A percentile compares a stretch with the other conserved stretches of the same genome.
Conservation (phyloP, 352 stramenopile genomes). For the Thraustotheca clavata region DNA sequence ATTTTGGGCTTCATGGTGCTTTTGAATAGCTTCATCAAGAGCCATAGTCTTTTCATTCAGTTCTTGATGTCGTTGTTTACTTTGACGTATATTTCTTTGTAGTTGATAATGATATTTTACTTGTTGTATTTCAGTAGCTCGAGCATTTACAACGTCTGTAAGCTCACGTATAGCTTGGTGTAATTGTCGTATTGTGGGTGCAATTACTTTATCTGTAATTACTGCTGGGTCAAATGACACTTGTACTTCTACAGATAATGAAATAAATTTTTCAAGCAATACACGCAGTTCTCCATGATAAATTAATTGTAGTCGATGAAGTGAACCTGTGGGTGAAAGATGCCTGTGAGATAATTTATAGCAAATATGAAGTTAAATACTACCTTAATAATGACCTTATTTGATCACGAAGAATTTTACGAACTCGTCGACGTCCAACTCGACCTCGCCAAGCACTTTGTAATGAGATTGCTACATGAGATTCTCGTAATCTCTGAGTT, state of each 20-base stretch:
- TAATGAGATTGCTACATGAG: conserved; percentile 27
- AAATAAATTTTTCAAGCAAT: conserved; percentile 41
- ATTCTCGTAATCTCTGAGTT: conserved; percentile 15
- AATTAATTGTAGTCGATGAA: conserved; percentile 46
- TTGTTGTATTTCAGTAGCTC: conserved; percentile 26
- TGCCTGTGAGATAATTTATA: not conserved
- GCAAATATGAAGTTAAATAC: not conserved
- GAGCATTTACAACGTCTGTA: conserved; percentile 19
- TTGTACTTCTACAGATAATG: conserved; percentile 46
- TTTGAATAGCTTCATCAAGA: conserved; percentile 25
- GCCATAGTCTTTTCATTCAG: conserved; percentile 25
- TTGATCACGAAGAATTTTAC: conserved; percentile 33
- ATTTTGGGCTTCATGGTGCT: conserved; percentile 30
- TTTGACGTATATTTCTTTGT: conserved; percentile 20
- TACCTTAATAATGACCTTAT: conserved; percentile 35
- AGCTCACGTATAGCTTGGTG: conserved; percentile 43
- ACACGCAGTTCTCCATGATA: conserved; percentile 27
- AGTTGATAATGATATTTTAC: conserved; percentile 28
- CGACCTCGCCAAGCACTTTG: conserved; percentile 45
- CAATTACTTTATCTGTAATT: conserved; percentile 25
- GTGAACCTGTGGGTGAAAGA: conserved; percentile 47
- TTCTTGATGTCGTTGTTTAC: not conserved
- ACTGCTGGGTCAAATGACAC: conserved; percentile 24
- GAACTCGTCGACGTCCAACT: conserved; percentile 30
- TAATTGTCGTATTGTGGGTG: conserved; percentile 36